A percentile compares a stretch with the other conserved stretches of the same genome.
Evolutionary conservation across 2,329 filamentous ascomycete species (phyloP).

Genomic region (Hypoxylon rubiginosum): DNA sequence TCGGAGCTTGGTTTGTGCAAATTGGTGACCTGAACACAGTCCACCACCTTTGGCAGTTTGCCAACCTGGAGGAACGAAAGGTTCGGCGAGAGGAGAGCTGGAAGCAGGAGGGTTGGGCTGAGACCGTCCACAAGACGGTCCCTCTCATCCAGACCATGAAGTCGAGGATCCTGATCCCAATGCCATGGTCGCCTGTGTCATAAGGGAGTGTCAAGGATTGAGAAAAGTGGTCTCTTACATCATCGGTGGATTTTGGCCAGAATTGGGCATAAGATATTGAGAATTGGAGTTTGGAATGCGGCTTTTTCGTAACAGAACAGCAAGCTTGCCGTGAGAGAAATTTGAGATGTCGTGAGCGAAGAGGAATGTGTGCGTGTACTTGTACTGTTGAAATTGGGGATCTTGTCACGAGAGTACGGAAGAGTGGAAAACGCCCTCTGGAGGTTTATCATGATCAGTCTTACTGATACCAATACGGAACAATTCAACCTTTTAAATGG

Average conservation of each 20-base stretch:
- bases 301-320: slow-evolving; percentile 18
- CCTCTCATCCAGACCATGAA: slow-evolving; percentile 97
- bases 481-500: slow-evolving; percentile 12
- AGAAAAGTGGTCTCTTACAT: not conserved
- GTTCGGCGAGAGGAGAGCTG: slow-evolving; percentile 93
- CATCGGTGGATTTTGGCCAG: slow-evolving; percentile 8
- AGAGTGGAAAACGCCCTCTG: slow-evolving; percentile 9
- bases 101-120: slow-evolving; percentile 94
- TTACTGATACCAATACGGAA: slow-evolving; percentile 33
- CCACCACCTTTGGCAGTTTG: slow-evolving; percentile 98
- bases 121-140: slow-evolving; percentile 98
- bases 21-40: slow-evolving; percentile 98
- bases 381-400: slow-evolving; percentile 24
- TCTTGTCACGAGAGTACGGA: slow-evolving; percentile 7
- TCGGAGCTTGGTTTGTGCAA: slow-evolving; percentile 98
- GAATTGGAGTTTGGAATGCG: slow-evolving; percentile 38
- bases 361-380: slow-evolving; percentile 24
- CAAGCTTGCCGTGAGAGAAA: not conserved
- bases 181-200: slow-evolving; percentile 95
- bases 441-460: not conserved
- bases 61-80: slow-evolving; percentile 94
- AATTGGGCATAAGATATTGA: slow-evolving; percentile 32
- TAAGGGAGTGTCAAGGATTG: slow-evolving; percentile 57
- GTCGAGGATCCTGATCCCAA: slow-evolving; percentile 90
- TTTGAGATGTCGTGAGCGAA: slow-evolving; percentile 1